A percentile compares a stretch with the other conserved stretches of the same genome.
These are phyloP conservation scores for Musa beccarii DNA, from an alignment of 176 grass and related monocot genomes.

Conservation along the genomic window DNA sequence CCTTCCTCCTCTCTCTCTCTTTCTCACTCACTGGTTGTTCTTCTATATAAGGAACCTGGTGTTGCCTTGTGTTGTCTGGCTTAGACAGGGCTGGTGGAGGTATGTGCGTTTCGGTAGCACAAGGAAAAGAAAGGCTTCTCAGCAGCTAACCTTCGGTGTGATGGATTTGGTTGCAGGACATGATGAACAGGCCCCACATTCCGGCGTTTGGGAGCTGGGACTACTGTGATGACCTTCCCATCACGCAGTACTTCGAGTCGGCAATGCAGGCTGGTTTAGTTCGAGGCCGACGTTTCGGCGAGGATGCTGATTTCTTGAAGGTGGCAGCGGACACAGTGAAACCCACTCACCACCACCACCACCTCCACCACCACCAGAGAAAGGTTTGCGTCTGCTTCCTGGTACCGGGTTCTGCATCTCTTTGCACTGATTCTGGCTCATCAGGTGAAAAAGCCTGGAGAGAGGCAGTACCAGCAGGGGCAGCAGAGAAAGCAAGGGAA, in stretches of 20 bases:
- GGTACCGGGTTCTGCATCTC: neutral
- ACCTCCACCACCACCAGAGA: slow-evolving; percentile 18
- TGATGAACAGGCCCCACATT: neutral
- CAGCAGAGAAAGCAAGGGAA: neutral
- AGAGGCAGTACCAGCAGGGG: neutral
- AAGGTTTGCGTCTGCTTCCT: neutral
- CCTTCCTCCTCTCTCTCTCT: no score
- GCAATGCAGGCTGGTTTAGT: slow-evolving; percentile 29
- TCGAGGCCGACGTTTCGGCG: neutral
- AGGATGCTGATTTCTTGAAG: neutral
- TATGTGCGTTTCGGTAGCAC: no score
- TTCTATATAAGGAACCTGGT: no score
- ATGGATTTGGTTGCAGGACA: neutral
- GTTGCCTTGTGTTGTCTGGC: no score
- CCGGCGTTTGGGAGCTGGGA: slow-evolving; percentile 35
- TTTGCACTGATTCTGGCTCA: neutral
- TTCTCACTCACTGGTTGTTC: no score
- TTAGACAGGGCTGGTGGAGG: no score
- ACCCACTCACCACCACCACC: slow-evolving; percentile 17
- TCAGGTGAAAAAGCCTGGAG: slow-evolving; percentile 26
- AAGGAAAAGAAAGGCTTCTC: no score
- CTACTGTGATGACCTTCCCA: slow-evolving; percentile 35
- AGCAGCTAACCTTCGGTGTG: no score
- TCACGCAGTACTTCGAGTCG: slow-evolving; percentile 15
- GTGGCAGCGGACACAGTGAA: neutral